Base-by-base conservation (phyloP, 139 green algal genomes). In the Gonium pectorale region DNA sequence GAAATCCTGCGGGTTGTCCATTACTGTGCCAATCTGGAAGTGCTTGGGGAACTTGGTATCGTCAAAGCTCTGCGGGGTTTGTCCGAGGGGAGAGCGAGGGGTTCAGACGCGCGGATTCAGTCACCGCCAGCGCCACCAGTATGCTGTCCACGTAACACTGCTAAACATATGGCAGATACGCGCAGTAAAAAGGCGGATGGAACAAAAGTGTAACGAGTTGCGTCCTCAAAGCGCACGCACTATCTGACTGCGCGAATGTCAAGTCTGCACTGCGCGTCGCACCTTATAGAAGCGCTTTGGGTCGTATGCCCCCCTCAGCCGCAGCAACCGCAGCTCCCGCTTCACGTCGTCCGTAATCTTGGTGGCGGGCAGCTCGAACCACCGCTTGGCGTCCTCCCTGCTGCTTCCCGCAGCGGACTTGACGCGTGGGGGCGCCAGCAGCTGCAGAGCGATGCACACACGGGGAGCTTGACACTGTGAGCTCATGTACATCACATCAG, bases 261-360 rank as follows among this genome's bases (percentile, higher is more conserved):
- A n/a, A n/a, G n/a, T 26, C 49, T 56, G 49, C 49, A 56, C 49
- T 56, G 49, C 49, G n/a, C n/a, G 17, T 1, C 74, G 85, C 40
- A 71, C 80, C 86, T 95, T 96, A 92, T 98, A 98, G 87, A 97
- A 97, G 54, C 96, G 92, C 91, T 98, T 98, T 64, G 96, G 92
- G 86, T 98, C 96, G 51, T 95, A 93, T 1, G 94, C 92, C 26
- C 91, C 88, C 27, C 96, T 88, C 79, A 98, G 89, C 83, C 92
- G 89, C 68, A 98, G 87, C 86, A 97, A 86, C 15, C 90, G 89
- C 81, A 98, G 88, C 85, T 98, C 93, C 22, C 87, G 84, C 87
- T 95, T 96, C 43, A 95, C 80, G 24, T 96, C 93, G 35, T 90
- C 90, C 27, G 79, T 85, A 33, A 85, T 85, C 64, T 78, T 77